These are phyloP conservation scores for Strobilomyces echinocephalus DNA, from an alignment of 768 basidiomycete species.

Conservation along the genomic window DNA sequence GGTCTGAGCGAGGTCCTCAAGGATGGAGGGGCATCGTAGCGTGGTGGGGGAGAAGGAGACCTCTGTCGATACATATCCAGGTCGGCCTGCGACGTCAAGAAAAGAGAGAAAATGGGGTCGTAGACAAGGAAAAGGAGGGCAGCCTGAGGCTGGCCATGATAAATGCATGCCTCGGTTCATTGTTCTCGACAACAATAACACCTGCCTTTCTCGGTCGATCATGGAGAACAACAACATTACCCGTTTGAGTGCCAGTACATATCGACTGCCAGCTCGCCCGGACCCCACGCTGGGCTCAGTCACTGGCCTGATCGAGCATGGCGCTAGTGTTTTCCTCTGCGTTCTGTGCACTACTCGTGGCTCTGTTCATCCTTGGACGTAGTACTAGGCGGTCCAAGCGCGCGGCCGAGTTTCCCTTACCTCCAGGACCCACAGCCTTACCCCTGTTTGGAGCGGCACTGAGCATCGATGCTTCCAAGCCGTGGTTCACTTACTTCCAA, in stretches of 20 bases:
- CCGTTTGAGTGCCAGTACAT: too few relatives aligned
- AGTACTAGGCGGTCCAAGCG: neutral
- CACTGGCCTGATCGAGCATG: neutral
- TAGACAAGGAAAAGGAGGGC: slow-evolving; percentile 9
- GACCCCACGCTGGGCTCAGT: too few relatives aligned
- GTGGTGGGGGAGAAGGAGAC: slow-evolving; percentile 44
- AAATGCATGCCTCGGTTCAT: slow-evolving; percentile 10
- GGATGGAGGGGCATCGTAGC: slow-evolving; percentile 50
- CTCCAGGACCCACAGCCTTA: slow-evolving; percentile 50
- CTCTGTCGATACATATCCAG: slow-evolving; percentile 28
- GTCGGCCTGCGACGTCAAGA: slow-evolving; percentile 38
- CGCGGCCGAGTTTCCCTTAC: slow-evolving; percentile 27
- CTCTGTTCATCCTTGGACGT: slow-evolving; percentile 12
- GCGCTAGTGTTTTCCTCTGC: neutral
- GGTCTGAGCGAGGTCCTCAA: slow-evolving; percentile 53
- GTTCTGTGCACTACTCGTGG: slow-evolving; percentile 9
- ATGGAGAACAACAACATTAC: too few relatives aligned
- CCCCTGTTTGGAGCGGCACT: slow-evolving; percentile 27
- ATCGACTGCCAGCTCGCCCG: too few relatives aligned
- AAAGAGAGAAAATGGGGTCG: slow-evolving; percentile 8
- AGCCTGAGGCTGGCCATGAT: slow-evolving; percentile 4
- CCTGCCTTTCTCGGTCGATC: slow-evolving; percentile 14
- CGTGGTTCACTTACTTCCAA: slow-evolving; percentile 32
- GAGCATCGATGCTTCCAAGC: slow-evolving; percentile 24
- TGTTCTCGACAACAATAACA: slow-evolving; percentile 31